phyloP scores from a whole-genome alignment of 2,329 filamentous ascomycete species.

The Septoria petroselini region DNA sequence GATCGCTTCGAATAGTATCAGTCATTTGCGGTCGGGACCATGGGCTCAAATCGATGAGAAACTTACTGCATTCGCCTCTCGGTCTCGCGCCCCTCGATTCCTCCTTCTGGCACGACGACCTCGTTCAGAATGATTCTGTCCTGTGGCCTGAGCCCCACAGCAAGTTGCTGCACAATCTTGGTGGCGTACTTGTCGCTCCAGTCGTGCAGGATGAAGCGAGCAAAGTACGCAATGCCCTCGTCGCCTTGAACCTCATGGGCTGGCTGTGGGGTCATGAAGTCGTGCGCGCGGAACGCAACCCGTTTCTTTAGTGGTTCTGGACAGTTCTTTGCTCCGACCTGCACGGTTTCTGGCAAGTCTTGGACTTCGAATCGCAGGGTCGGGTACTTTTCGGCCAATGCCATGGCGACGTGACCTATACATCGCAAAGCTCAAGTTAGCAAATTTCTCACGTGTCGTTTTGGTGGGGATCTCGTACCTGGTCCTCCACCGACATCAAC shows the following conservation, averaged over 20 bases:
- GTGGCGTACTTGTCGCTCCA: constrained; percentile 29
- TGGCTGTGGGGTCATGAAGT: constrained; percentile 24
- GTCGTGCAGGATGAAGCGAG: constrained; percentile 28
- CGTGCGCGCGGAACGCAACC: constrained; percentile 20
- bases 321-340: constrained; percentile 25
- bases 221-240: constrained; percentile 23
- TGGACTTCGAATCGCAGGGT: constrained; percentile 27
- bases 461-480: no score
- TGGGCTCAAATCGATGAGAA: no score
- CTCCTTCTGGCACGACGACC: constrained; percentile 25
- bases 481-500: constrained; percentile 29
- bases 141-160: constrained; percentile 19
- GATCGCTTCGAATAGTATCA: constrained; percentile 10
- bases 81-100: constrained; percentile 20
- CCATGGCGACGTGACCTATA: constrained; percentile 28
- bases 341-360: constrained; percentile 28
- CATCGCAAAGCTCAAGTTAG: no score
- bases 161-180: constrained; percentile 24
- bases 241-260: constrained; percentile 9
- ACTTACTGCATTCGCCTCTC: constrained; percentile 23
- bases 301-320: constrained; percentile 17
- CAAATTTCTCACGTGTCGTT: no score
- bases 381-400: constrained; percentile 24
- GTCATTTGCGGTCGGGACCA: no score
- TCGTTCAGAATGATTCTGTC: constrained; percentile 28